A percentile compares a stretch with the other conserved stretches of the same genome.
These are phyloP conservation scores for Blastobotrys terrestris DNA, from an alignment of 805 yeast species.

Conservation along the genomic window DNA sequence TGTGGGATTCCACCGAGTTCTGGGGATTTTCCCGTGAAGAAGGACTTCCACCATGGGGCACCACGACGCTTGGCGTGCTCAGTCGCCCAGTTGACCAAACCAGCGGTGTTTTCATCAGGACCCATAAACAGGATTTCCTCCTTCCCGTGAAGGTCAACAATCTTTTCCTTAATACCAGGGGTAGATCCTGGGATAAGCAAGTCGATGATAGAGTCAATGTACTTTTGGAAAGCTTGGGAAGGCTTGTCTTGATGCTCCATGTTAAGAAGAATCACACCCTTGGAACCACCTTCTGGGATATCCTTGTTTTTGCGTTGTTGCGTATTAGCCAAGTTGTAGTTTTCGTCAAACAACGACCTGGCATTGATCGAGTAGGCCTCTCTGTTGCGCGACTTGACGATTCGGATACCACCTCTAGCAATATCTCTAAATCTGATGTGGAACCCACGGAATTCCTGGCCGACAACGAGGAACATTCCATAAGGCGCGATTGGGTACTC, in stretches of 20 bases:
- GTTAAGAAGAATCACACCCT: conserved; percentile 84
- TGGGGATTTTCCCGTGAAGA: conserved; percentile 93
- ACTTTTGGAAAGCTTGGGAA: conserved; percentile 81
- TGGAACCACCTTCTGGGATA: conserved; percentile 98
- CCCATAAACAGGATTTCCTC: conserved; percentile 95
- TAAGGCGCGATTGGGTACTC: conserved; percentile 92
- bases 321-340: conserved; percentile 90
- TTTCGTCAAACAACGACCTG: conserved; percentile 89
- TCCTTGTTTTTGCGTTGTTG: conserved; percentile 97
- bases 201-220: conserved; percentile 86
- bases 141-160: conserved; percentile 76
- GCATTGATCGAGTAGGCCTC: conserved; percentile 84
- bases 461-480: conserved; percentile 94
- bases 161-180: conserved; percentile 73
- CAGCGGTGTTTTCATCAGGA: conserved; percentile 99
- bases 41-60: conserved; percentile 98
- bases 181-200: conserved; percentile 62
- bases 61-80: conserved; percentile 86
- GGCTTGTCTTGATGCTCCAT: conserved; percentile 72
- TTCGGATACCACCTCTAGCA: conserved; percentile 97
- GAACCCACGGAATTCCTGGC: conserved; percentile 95
- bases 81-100: conserved; percentile 95
- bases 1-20: conserved; percentile 95
- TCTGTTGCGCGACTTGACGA: conserved; percentile 76
- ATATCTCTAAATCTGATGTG: conserved; percentile 95